Evolutionary conservation across 2,329 filamentous ascomycete species (phyloP).

Genomic region (Orbilia quercus): DNA sequence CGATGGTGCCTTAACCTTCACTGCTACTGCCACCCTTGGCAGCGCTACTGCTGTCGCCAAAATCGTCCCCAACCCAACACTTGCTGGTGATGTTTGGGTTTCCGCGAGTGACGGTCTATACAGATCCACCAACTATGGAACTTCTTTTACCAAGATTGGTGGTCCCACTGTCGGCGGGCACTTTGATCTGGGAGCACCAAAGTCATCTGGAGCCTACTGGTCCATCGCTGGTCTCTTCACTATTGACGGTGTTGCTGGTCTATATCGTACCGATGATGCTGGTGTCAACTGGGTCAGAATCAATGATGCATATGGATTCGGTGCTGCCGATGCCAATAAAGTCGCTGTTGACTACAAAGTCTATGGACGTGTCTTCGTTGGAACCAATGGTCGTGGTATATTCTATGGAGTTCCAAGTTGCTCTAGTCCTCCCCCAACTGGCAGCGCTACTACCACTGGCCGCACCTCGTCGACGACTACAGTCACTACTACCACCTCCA

Average conservation of each 20-base stretch:
- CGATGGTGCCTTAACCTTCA: slow-evolving; percentile 66
- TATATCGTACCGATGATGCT: slow-evolving; percentile 57
- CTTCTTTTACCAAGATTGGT: slow-evolving; percentile 64
- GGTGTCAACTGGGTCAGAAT: slow-evolving; percentile 57
- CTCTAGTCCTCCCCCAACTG: slow-evolving; percentile 42
- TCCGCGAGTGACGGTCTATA: slow-evolving; percentile 70
- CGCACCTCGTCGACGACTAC: slow-evolving; percentile 21
- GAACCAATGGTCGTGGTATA: slow-evolving; percentile 58
- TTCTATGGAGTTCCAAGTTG: slow-evolving; percentile 57
- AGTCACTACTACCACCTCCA: slow-evolving; percentile 31
- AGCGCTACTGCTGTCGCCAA: slow-evolving; percentile 65
- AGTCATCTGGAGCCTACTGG: slow-evolving; percentile 55
- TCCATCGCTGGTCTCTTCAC: slow-evolving; percentile 58
- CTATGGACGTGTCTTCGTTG: slow-evolving; percentile 58
- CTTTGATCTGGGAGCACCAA: slow-evolving; percentile 57
- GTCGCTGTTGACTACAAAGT: slow-evolving; percentile 57
- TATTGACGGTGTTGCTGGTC: slow-evolving; percentile 55
- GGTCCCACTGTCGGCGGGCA: slow-evolving; percentile 54
- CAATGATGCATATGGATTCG: slow-evolving; percentile 58
- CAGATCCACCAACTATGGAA: slow-evolving; percentile 68
- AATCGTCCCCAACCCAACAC: slow-evolving; percentile 69
- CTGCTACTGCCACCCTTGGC: slow-evolving; percentile 62
- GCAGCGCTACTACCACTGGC: slow-evolving; percentile 29
- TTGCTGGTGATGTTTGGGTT: slow-evolving; percentile 72
- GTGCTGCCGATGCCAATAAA: slow-evolving; percentile 56